These are phyloP conservation scores for Yamadazyma scolyti DNA, from an alignment of 805 yeast species.

Conservation along the genomic window DNA sequence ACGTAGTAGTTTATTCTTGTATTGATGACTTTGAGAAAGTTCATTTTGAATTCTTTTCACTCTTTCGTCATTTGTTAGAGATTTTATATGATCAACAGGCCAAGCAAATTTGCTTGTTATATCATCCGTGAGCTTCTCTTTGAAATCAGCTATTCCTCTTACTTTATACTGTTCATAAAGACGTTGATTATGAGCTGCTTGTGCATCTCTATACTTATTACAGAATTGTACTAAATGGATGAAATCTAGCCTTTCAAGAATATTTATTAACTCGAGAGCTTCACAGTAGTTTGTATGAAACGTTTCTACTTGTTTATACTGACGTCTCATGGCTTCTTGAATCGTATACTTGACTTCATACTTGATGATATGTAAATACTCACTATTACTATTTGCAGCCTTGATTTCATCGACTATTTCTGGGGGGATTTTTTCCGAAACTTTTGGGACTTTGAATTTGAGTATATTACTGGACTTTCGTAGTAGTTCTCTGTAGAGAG, in stretches of 20 bases:
- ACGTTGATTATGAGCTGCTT: too few species aligned
- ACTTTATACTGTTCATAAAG: constrained; percentile 1
- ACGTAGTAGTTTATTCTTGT: constrained; percentile 18
- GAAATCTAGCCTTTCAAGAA: too few species aligned
- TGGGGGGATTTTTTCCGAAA: neutral
- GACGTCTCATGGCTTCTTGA: too few species aligned
- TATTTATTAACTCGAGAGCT: too few species aligned
- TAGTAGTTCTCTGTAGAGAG: constrained; percentile 11
- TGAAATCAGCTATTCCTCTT: constrained; percentile 6
- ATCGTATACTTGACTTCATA: constrained; percentile 5
- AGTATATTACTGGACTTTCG: constrained; percentile 1
- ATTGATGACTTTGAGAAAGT: constrained; percentile 9
- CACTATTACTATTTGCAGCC: constrained; percentile 5
- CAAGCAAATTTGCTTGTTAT: constrained; percentile 7
- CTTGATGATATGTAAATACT: constrained; percentile 4
- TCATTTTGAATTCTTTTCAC: constrained; percentile 11
- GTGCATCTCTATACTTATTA: too few species aligned
- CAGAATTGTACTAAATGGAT: too few species aligned
- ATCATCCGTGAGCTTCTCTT: constrained; percentile 8
- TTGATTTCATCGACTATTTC: constrained; percentile 1
- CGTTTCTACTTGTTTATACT: too few species aligned
- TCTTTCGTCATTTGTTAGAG: constrained; percentile 5
- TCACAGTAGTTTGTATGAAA: too few species aligned
- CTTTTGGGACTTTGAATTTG: neutral
- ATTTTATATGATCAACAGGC: constrained; percentile 4